phyloP scores from a whole-genome alignment of 2,329 filamentous ascomycete species.

The Juglanconis sp. region DNA sequence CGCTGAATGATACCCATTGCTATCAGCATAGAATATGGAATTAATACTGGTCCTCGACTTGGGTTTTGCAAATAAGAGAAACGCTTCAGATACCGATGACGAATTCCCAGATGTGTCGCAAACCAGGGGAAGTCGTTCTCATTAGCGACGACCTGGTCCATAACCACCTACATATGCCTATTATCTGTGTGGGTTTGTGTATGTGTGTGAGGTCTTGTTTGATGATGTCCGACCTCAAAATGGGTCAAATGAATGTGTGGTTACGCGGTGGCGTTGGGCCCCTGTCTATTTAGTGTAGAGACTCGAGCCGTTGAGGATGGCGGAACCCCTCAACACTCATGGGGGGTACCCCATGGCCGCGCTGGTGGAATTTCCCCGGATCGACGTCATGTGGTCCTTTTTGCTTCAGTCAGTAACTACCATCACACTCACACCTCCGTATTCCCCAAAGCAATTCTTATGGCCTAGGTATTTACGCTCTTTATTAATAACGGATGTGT shows the following conservation, averaged over 20 bases:
- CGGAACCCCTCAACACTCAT: too few species aligned
- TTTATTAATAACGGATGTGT: neutral
- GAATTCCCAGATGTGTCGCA: neutral
- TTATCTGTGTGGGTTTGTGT: too few species aligned
- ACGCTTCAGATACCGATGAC: too few species aligned
- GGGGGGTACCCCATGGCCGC: too few species aligned
- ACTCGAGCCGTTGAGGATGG: neutral
- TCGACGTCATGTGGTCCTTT: conserved; percentile 15
- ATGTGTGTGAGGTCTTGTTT: neutral
- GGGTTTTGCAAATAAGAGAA: too few species aligned
- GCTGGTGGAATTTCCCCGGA: neutral
- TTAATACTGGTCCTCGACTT: neutral
- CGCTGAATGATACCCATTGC: conserved; percentile 5
- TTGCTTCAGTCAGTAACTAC: neutral
- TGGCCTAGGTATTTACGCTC: neutral
- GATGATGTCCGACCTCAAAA: neutral
- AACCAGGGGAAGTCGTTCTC: neutral
- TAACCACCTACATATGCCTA: too few species aligned
- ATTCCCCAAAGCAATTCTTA: neutral
- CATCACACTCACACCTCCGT: neutral
- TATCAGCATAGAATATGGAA: neutral
- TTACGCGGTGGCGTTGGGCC: neutral
- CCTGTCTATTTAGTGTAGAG: neutral
- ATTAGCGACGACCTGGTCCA: too few species aligned
- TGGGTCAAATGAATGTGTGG: neutral